Percentiles rank a stretch among this genome's conserved stretches.
phyloP scores from a whole-genome alignment of 495 filamentous ascomycete genomes.

The Penicillium canariense region DNA sequence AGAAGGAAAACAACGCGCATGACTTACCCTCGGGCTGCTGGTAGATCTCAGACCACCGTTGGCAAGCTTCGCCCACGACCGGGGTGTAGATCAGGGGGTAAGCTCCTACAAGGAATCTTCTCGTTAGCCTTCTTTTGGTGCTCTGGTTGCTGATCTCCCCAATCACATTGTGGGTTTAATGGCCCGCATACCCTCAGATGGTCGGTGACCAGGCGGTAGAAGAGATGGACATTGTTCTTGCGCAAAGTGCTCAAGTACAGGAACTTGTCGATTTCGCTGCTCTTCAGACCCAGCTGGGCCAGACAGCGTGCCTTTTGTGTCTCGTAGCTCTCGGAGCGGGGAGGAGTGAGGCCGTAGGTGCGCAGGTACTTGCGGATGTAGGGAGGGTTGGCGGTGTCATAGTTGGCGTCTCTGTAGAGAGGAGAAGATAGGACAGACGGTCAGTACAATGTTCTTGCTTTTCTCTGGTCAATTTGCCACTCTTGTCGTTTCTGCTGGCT shows the following conservation, averaged over 20 bases:
- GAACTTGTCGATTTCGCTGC: slow-evolving; percentile 87
- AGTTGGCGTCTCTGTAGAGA: slow-evolving; percentile 42
- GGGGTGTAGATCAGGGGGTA: slow-evolving; percentile 97
- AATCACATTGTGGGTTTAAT: slow-evolving; percentile 10
- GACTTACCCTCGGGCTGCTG: slow-evolving; percentile 81
- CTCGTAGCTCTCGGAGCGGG: slow-evolving; percentile 66
- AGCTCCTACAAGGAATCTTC: slow-evolving; percentile 54
- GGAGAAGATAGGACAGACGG: neutral
- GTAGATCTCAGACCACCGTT: slow-evolving; percentile 94
- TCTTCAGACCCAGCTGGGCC: slow-evolving; percentile 71
- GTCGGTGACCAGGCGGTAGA: slow-evolving; percentile 89
- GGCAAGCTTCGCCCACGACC: slow-evolving; percentile 93
- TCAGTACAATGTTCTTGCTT: neutral
- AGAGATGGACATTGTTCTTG: slow-evolving; percentile 86
- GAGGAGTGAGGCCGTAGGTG: slow-evolving; percentile 71
- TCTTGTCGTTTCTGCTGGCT: no score
- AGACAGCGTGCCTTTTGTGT: slow-evolving; percentile 69
- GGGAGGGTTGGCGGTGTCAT: slow-evolving; percentile 61
- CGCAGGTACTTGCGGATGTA: slow-evolving; percentile 66
- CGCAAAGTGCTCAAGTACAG: slow-evolving; percentile 87
- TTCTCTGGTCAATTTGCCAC: no score
- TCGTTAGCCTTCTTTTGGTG: slow-evolving; percentile 4
- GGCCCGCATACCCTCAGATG: slow-evolving; percentile 65
- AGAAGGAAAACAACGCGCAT: neutral
- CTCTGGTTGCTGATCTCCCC: neutral